Evolutionary conservation across 2,329 filamentous ascomycete genomes (phyloP), one percentile per base, ranked within the genome.

Genomic region (Cladophialophora yegresii): DNA sequence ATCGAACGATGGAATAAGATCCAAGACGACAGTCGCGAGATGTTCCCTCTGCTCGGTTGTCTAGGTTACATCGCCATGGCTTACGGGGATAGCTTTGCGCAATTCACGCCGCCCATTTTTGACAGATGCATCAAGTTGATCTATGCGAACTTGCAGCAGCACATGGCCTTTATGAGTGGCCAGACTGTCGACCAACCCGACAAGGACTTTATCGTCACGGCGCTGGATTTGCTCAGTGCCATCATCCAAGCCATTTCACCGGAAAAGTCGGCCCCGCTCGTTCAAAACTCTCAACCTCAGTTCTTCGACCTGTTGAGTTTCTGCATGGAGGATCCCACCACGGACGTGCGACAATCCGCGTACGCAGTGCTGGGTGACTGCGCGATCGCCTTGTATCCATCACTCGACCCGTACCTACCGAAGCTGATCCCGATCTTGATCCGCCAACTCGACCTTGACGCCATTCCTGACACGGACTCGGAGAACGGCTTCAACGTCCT

Each of bases 201-300:
- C 77, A 97, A 97, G 81, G 95, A 99, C 78, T 99, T 98, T 79
- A 82, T 98, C 66, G 89, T 99, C 54, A 98, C 95, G 32, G 96
- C 92, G 73, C 83, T 99, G 65, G 95, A 99, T 75, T 86, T 99
- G 13, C 80, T 99, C 61, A 96, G 93, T 74, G 90, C 93, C 28
- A 91, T 98, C 70, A 90, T 99, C 62, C 95, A 99, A 76, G 92
- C 93, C 1, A 85, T 99, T 7, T 87, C 91, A 54, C 81, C 85
- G 55, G 79, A 85, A 54, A 89, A 91, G 78, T 90, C 91, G 61
- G 83, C 86, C n/a, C 85, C 89, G 70, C 83, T 99, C 30, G 88
- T 97, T 62, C 84, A 84, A 67, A 85, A 81, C 69, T 89, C 92
- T 1, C 87, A 93, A 67, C 90, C 91, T 20, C 87, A 87, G 50